Evolutionary conservation across 2,329 filamentous ascomycete species (phyloP).

Genomic region (Hypoxylon sp.): DNA sequence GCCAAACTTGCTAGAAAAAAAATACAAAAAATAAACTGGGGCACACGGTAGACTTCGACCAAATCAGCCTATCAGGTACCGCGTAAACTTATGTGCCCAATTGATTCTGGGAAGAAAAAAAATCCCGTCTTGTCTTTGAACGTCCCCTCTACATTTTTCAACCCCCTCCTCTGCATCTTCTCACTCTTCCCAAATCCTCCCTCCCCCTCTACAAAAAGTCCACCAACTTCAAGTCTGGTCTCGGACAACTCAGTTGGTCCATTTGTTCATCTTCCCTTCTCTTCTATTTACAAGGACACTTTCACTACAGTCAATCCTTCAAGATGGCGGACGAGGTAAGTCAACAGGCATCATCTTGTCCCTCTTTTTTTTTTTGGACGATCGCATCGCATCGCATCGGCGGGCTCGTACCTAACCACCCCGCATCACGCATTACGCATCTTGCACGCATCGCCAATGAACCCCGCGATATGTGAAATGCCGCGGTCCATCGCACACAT

Average conservation of each 20-base stretch:
- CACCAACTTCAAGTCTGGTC: slow-evolving; percentile 31
- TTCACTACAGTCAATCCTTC: slow-evolving; percentile 60
- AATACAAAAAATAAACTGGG: slow-evolving; percentile 21
- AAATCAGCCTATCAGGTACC: slow-evolving; percentile 27
- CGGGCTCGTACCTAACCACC: slow-evolving; percentile 48
- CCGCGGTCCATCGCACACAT: slow-evolving; percentile 9
- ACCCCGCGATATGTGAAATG: slow-evolving; percentile 39
- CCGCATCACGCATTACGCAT: slow-evolving; percentile 47
- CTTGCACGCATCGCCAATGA: slow-evolving; percentile 42
- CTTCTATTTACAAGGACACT: slow-evolving; percentile 47
- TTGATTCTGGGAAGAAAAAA: slow-evolving; percentile 45
- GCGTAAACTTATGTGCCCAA: slow-evolving; percentile 36
- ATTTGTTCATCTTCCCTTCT: slow-evolving; percentile 55
- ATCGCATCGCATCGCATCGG: slow-evolving; percentile 32
- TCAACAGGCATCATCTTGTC: slow-evolving; percentile 37
- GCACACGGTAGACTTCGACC: slow-evolving; percentile 18
- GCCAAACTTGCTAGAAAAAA: slow-evolving; percentile 21
- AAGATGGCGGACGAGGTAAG: slow-evolving; percentile 72
- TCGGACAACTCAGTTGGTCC: slow-evolving; percentile 31
- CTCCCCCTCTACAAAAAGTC: slow-evolving; percentile 44
- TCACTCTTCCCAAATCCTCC: slow-evolving; percentile 33
- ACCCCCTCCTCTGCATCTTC: slow-evolving; percentile 39
- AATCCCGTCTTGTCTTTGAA: slow-evolving; percentile 37
- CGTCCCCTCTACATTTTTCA: slow-evolving; percentile 35
- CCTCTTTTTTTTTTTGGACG: slow-evolving; percentile 35